Evolutionary conservation across 2,329 filamentous ascomycete genomes (phyloP), one percentile per base, ranked within the genome.

Genomic region (Fragosphaeria purpurea): DNA sequence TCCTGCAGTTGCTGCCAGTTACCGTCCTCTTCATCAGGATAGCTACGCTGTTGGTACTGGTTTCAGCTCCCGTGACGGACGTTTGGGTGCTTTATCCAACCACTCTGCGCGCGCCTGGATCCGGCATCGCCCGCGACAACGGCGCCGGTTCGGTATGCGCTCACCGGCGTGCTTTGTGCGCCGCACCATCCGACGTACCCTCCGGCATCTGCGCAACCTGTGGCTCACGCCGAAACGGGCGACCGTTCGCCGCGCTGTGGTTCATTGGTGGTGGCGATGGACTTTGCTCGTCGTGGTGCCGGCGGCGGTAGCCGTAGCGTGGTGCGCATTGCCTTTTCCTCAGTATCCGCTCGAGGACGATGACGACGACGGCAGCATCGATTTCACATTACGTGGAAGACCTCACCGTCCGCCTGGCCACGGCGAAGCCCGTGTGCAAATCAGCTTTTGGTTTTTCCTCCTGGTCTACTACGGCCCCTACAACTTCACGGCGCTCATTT

Each of bases 391-490:
- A 4, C 39, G 30, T 35, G 52, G 54, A 41, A 50, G 56, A 32
- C 64, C 63, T 40, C 67, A 68, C 56, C 75, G 73, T 49, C 65
- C 69, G 1, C 80, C 80, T 0, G 81, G 80, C 32, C 80, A 85
- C 68, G 82, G 82, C 52, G 71, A 75, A 57, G 78, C 80, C 6
- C 70, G 76, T 41, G 81, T 85, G 5, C 74, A 77, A 55, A 75
- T 85, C 57, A 83, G 82, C 67, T 85, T 85, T 60, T 85, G 82
- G 81, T 84, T 83, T 70, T 85, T 85, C 60, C 69, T 85, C 39
- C 75, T 83, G 46, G 76, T 83, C 51, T 85, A 84, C 67, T 85
- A 85, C 62, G 79, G 80, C 51, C 76, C 83, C 57, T 85, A 85
- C 65, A 84, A 82, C 61, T 60, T 84, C 31, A 82, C 79, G 5